Base-by-base conservation (phyloP, 129 eudicot genomes). In the Escallonia herrerae region DNA sequence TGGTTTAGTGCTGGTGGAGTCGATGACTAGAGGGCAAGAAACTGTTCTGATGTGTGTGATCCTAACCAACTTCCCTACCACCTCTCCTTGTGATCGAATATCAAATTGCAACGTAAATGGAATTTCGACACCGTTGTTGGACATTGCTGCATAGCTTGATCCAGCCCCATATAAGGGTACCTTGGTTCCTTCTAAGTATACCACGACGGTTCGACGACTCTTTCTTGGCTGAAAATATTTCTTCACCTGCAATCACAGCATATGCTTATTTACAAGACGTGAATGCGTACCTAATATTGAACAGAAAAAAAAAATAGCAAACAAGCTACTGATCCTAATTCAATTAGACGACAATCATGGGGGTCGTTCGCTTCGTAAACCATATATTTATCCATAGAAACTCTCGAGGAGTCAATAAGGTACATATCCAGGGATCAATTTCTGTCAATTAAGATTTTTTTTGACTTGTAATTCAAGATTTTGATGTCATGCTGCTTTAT, bases 81-180 rank as follows among this genome's bases (percentile, higher is more conserved):
- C 91, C 45, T 86, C 84, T 13, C 99, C 99, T 63, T 74, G 66
- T 2, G 99, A 68, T 39, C 64, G 74, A 48, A 93, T 43, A 64
- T 81, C 87, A 71, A 93, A 83, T 75, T 89, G 70, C 15, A 93
- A 75, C 37, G 59, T 84, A 68, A 93, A 76, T 6, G 96, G 99
- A 58, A 86, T 82, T 66, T 83, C 71, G 42, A 80, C 79, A 11
- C 62, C 83, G 15, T 70, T 78, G 44, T 68, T 62, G 53, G 62
- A 59, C 1, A 80, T 22, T 4, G 63, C 86, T 45, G 50, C 79
- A 22, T 87, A 76, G 43, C 71, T 84, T 61, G 96, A 89, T 69
- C 90, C 99, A 3, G 99, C 99, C 40, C 99, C 96, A 46, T 93
- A 93, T 13, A 93, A 71, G 41, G 99, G 99, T 8, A 89, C 93